Percentiles rank a stretch among this genome's conserved stretches.
phyloP scores from a whole-genome alignment of 257 asterid species.

The Solanum pimpinellifolium region DNA sequence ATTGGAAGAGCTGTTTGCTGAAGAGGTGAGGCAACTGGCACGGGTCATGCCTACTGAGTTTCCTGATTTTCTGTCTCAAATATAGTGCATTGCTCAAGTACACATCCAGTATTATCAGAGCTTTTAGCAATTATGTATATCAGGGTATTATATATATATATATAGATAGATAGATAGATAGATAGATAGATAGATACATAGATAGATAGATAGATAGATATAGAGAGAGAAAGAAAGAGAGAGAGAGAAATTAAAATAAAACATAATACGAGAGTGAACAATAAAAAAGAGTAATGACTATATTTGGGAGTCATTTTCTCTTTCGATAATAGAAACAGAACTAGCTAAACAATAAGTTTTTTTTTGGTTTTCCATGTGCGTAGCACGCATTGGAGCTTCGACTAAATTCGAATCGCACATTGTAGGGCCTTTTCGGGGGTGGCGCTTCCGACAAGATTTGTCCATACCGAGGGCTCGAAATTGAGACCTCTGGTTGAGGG shows the following conservation, averaged over 20 bases:
- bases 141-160: not conserved
- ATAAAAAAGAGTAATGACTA: not conserved
- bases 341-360: not conserved
- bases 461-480: not conserved
- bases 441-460: not conserved
- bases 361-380: not conserved
- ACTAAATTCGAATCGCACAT: not conserved
- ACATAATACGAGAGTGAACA: not conserved
- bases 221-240: no score
- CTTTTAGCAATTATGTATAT: not conserved
- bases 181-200: not conserved
- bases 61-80: not conserved
- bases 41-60: not conserved
- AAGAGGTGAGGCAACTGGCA: slow-evolving; percentile 46
- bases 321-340: not conserved
- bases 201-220: no score
- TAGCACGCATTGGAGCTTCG: not conserved
- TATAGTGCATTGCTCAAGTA: not conserved
- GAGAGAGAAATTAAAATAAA: no score
- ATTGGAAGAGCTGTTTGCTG: slow-evolving; percentile 84
- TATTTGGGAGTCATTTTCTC: not conserved
- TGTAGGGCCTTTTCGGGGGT: not conserved
- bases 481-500: not conserved
- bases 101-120: not conserved
- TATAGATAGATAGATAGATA: no score